Conservation (phyloP, 495 filamentous ascomycete genomes). For the Achaetomiella virescens region DNA sequence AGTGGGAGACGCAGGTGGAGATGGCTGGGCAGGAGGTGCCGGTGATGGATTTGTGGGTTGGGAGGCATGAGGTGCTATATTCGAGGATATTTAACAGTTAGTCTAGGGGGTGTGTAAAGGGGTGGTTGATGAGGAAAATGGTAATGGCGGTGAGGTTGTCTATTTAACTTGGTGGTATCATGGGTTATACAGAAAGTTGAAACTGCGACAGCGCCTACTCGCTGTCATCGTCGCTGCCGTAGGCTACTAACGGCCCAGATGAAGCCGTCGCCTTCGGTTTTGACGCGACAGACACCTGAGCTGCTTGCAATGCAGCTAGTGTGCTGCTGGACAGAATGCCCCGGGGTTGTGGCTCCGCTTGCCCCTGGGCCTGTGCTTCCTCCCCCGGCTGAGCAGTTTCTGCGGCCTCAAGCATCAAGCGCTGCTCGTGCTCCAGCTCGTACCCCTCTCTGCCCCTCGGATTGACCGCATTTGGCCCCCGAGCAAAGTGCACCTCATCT, state of each 20-base stretch:
- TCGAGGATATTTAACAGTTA: constrained; percentile 87
- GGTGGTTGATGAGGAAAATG: too few species aligned
- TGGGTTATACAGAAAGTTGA: background rate
- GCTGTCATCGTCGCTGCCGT: constrained; percentile 89
- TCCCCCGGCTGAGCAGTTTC: constrained; percentile 34
- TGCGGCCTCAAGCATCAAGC: constrained; percentile 43
- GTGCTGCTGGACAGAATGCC: constrained; percentile 80
- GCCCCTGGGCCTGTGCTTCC: constrained; percentile 33
- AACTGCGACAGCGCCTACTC: background rate
- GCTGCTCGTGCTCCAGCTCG: constrained; percentile 43
- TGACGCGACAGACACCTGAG: constrained; percentile 44
- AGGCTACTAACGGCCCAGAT: constrained; percentile 72
- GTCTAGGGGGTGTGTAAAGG: too few species aligned
- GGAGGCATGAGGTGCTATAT: constrained; percentile 91
- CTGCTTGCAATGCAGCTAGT: constrained; percentile 61
- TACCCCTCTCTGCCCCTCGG: constrained; percentile 47
- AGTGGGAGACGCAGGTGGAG: constrained; percentile 54
- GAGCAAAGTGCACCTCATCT: constrained; percentile 88
- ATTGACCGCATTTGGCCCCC: constrained; percentile 54
- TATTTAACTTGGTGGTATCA: constrained; percentile 1
- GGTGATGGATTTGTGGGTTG: constrained; percentile 87
- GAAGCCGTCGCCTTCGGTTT: constrained; percentile 39
- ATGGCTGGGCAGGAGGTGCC: constrained; percentile 84
- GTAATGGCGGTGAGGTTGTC: background rate
- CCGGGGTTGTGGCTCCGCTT: constrained; percentile 27